Evolutionary conservation across 2,329 filamentous ascomycete species (phyloP), one percentile per base, ranked within the genome.

Genomic region (Aspergillus fumigatus): DNA sequence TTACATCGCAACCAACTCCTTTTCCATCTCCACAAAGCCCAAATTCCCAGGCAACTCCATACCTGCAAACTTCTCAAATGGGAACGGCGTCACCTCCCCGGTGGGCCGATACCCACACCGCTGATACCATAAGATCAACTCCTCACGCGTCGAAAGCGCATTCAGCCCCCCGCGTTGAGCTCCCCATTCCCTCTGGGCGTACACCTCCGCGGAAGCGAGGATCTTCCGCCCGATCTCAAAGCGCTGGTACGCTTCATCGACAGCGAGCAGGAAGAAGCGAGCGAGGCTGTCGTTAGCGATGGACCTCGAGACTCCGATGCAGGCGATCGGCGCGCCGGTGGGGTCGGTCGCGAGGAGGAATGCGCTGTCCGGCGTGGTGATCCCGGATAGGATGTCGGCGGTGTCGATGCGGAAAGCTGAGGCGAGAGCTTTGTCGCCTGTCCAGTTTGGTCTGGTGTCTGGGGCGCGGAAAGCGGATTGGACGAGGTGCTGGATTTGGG

Each of bases 391-490:
- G 2, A 72, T 57, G 4, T 68, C 60, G 2, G 65, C 57, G 32
- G 65, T 48, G n/a, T 59, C 48, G 25, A 69, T 52, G 7, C 50
- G 58, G 41, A 72, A 71, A 41, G 54, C 53, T 1, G 61, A 57
- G 2, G 62, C 61, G 35, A 72, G 66, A 3, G 67, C 67, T 35
- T 70, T 63, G 53, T 75, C 64, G 3, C 67, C 76, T 0, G 72
- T 71, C 73, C 73, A 75, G 55, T 65, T 58, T 53, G 67, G 55
- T 50, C 75, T 65, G 56, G 58, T 71, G 45, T 78, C 76, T 3
- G 70, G 65, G 48, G 75, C 67, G 35, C 73, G 75, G 49, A 79
- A 79, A 0, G 77, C 74, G 11, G 69, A 60, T 51, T 79, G 66
- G 1, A 77, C 70, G 1, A 79, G 67, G 17, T 68, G 56, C 27